Evolutionary conservation across 208 protist species (phyloP).

Genomic region (Porcisia deanei): DNA sequence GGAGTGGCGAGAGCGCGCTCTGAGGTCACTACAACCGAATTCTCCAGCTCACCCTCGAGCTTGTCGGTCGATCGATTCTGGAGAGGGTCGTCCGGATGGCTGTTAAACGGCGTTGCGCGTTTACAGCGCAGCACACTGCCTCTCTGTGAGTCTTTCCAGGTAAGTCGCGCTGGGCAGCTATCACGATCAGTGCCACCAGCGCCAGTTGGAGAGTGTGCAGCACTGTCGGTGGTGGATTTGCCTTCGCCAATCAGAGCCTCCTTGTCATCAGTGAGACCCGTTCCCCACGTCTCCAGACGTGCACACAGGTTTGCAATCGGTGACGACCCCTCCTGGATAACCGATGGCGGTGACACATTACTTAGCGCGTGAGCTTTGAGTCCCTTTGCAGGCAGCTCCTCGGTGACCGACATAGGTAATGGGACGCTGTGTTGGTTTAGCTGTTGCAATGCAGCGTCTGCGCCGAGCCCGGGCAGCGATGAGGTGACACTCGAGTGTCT

Average conservation of each 20-base stretch:
- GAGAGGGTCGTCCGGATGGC: background rate
- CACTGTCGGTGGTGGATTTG: background rate
- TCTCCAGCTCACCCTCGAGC: background rate
- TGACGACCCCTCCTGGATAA: background rate
- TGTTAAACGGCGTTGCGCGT: background rate
- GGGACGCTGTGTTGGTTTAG: too few relatives aligned
- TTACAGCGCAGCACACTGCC: background rate
- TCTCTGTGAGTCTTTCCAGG: background rate
- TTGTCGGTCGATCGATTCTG: background rate
- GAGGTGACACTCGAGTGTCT: background rate
- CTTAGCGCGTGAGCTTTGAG: too few relatives aligned
- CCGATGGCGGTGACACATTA: background rate
- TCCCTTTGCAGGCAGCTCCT: background rate
- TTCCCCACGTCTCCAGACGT: slow-evolving; percentile 14
- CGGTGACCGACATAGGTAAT: background rate
- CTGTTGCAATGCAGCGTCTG: background rate
- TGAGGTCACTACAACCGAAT: too few relatives aligned
- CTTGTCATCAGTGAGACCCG: background rate
- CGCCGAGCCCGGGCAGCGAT: background rate
- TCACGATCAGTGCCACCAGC: background rate
- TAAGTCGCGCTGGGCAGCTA: background rate
- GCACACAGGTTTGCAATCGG: slow-evolving; percentile 2
- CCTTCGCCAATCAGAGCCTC: background rate
- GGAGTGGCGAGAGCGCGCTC: background rate
- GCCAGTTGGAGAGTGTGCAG: background rate